These are phyloP conservation scores for Amanita fuliginea DNA, from an alignment of 768 basidiomycete genomes.

Conservation along the genomic window DNA sequence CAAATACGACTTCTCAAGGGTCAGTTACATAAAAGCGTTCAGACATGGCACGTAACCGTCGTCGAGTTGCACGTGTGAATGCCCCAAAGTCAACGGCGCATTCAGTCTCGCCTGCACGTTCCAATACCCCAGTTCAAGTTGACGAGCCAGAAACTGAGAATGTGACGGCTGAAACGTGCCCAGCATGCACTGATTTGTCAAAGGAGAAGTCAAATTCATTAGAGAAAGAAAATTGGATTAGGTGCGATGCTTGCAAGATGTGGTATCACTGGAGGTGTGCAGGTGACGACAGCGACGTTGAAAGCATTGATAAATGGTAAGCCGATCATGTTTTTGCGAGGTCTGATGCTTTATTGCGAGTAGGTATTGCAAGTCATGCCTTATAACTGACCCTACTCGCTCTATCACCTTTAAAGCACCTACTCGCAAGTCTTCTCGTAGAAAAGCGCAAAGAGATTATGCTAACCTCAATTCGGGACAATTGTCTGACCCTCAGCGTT, in stretches of 20 bases:
- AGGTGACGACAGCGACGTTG: constrained; percentile 52
- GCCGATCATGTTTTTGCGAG: constrained; percentile 9
- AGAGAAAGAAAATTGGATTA: constrained; percentile 71
- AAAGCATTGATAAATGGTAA: constrained; percentile 71
- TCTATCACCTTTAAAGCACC: constrained; percentile 68
- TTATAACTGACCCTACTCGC: constrained; percentile 46
- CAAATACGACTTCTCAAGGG: background rate
- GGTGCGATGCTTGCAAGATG: constrained; percentile 70
- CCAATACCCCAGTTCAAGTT: constrained; percentile 19
- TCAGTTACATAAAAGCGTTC: background rate
- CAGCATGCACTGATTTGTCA: constrained; percentile 35
- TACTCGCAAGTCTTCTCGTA: constrained; percentile 71
- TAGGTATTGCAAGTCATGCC: constrained; percentile 66
- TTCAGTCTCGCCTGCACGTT: constrained; percentile 9
- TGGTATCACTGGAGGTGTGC: constrained; percentile 85
- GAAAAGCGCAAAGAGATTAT: constrained; percentile 67
- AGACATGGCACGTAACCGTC: constrained; percentile 33
- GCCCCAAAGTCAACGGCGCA: constrained; percentile 22
- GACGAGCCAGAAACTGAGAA: constrained; percentile 13
- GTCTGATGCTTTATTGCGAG: background rate
- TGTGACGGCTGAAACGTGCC: constrained; percentile 26
- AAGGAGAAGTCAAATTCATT: constrained; percentile 21
- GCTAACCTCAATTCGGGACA: constrained; percentile 61
- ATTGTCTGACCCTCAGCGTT: constrained; percentile 54
- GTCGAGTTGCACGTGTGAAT: constrained; percentile 29